phyloP scores from a whole-genome alignment of 257 asterid genomes.

The Vinca minor region DNA sequence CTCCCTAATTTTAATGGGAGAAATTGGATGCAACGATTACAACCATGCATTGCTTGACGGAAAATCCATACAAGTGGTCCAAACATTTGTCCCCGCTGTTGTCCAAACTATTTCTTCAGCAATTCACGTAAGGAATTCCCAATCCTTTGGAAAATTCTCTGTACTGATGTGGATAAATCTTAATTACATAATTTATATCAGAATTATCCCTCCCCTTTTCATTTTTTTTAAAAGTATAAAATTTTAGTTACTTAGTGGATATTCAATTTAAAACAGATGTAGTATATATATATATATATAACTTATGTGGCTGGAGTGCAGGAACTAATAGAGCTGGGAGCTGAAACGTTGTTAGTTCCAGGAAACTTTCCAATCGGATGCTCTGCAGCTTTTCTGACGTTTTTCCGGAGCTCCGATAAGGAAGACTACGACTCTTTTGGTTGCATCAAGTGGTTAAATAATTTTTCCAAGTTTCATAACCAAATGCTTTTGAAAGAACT shows the following conservation, averaged over 20 bases:
- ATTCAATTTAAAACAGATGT: no score
- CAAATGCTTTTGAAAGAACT: constrained; percentile 26
- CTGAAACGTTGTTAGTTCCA: constrained; percentile 37
- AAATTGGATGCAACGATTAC: constrained; percentile 62
- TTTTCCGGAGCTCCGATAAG: constrained; percentile 16
- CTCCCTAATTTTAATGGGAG: constrained; percentile 41
- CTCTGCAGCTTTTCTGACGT: constrained; percentile 21
- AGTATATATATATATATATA: no score
- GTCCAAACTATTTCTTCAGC: constrained; percentile 7
- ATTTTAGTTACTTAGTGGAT: no score
- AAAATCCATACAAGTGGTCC: constrained; percentile 10
- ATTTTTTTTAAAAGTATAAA: no score
- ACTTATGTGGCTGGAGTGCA: constrained; percentile 12
- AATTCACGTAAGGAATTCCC: constrained; percentile 3
- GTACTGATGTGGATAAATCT: no score
- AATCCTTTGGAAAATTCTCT: no score
- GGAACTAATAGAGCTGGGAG: constrained; percentile 45
- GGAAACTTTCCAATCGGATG: constrained; percentile 51
- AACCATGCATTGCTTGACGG: constrained; percentile 19
- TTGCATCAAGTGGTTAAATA: constrained; percentile 39
- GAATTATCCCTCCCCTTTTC: no score
- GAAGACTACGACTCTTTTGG: constrained; percentile 35
- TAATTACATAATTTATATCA: no score
- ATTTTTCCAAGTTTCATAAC: constrained; percentile 27
- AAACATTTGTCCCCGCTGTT: constrained; percentile 7